phyloP scores from a whole-genome alignment of 768 basidiomycete genomes.

The Baorangia bicolor region DNA sequence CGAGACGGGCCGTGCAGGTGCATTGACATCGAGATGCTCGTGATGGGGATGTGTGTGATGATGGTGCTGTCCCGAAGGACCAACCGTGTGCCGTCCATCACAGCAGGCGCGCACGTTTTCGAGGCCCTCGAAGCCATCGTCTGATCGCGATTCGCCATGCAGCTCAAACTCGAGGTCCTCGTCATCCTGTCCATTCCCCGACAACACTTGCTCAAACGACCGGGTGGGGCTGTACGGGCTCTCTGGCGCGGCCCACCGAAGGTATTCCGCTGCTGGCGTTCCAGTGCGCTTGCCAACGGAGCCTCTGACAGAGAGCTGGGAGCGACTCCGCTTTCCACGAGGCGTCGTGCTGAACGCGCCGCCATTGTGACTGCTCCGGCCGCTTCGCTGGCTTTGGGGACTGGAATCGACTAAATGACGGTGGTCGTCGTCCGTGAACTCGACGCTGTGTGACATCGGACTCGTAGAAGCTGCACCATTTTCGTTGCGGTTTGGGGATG shows the following conservation, averaged over 20 bases:
- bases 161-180: constrained; percentile 82
- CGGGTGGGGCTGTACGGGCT: constrained; percentile 74
- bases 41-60: constrained; percentile 55
- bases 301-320: constrained; percentile 68
- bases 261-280: constrained; percentile 89
- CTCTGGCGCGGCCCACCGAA: constrained; percentile 75
- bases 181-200: constrained; percentile 40
- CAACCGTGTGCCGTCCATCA: constrained; percentile 84
- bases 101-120: constrained; percentile 95
- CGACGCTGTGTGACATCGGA: constrained; percentile 44
- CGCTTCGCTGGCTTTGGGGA: constrained; percentile 74
- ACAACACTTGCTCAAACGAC: constrained; percentile 58
- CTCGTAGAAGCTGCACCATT: constrained; percentile 43
- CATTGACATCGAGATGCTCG: constrained; percentile 52
- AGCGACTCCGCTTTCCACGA: constrained; percentile 73
- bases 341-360: constrained; percentile 77
- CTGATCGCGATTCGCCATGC: constrained; percentile 68
- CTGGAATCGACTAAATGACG: constrained; percentile 50
- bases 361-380: constrained; percentile 54
- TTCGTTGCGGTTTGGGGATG: constrained; percentile 31
- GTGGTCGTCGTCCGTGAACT: constrained; percentile 52
- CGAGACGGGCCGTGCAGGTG: constrained; percentile 59
- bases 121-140: constrained; percentile 85
- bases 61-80: constrained; percentile 55
- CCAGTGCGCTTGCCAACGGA: constrained; percentile 84